Evolutionary conservation across 495 filamentous ascomycete species (phyloP).

Genomic region (Neurospora sp.): DNA sequence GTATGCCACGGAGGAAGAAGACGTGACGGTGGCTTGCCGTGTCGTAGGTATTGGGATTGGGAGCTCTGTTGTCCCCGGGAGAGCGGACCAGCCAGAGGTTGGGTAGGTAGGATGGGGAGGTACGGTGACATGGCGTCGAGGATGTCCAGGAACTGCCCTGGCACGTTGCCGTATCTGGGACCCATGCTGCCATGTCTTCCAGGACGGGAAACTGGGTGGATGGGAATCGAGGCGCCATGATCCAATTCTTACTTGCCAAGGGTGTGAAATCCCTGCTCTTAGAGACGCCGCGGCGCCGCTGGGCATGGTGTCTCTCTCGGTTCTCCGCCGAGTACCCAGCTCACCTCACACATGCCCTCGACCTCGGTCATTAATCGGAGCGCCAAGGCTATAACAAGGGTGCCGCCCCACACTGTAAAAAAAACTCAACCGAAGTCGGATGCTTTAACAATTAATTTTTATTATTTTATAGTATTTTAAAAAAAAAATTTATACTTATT

Average conservation of each 20-base stretch:
- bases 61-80: background rate
- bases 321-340: background rate
- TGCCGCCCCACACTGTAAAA: too few relatives aligned
- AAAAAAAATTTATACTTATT: too few relatives aligned
- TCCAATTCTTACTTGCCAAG: background rate
- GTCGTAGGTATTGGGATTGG: background rate
- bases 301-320: background rate
- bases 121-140: slow-evolving; percentile 1
- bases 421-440: too few relatives aligned
- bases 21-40: background rate
- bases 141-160: background rate
- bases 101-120: background rate
- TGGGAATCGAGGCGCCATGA: background rate
- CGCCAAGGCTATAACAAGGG: too few relatives aligned
- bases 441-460: too few relatives aligned
- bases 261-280: background rate
- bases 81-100: slow-evolving; percentile 4
- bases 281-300: background rate
- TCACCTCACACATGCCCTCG: too few relatives aligned
- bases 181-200: background rate
- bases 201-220: background rate
- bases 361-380: too few relatives aligned
- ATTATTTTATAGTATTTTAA: too few relatives aligned
- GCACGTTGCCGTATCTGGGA: background rate
- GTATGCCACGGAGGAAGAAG: background rate